Conservation (phyloP, 2,329 filamentous ascomycete species). For the Fusarium sp. region DNA sequence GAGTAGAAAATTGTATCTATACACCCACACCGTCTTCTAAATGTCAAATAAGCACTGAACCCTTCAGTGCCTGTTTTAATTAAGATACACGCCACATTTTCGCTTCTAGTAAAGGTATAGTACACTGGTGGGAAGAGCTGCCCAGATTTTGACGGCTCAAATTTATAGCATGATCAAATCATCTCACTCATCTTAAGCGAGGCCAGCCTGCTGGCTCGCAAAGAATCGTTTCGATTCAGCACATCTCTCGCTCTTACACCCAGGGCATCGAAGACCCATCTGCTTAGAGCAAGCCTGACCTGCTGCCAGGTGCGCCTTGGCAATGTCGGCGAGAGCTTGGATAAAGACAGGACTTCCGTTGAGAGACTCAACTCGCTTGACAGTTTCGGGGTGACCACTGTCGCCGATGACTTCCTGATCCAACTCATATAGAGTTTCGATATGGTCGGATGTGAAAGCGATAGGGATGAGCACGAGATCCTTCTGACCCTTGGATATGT, state of each 20-base stretch:
- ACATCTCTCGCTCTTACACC: conserved; percentile 90
- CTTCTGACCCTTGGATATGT: conserved; percentile 89
- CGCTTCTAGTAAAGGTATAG: conserved; percentile 21
- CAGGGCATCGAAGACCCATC: conserved; percentile 91
- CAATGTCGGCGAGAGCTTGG: conserved; percentile 86
- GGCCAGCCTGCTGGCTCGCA: conserved; percentile 52
- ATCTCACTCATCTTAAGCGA: conserved; percentile 13
- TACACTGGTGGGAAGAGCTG: conserved; percentile 17
- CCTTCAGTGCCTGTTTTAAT: conserved; percentile 23
- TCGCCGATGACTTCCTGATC: conserved; percentile 96
- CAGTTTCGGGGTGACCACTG: conserved; percentile 77
- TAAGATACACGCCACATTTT: conserved; percentile 6
- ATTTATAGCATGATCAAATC: background rate
- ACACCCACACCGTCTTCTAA: background rate
- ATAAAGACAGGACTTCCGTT: conserved; percentile 95
- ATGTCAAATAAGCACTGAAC: background rate
- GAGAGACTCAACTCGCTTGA: conserved; percentile 91
- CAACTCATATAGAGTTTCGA: conserved; percentile 94
- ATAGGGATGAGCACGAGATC: conserved; percentile 93
- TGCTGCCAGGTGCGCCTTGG: conserved; percentile 78
- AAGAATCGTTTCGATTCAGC: conserved; percentile 79
- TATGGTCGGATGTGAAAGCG: conserved; percentile 98
- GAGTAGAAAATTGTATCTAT: conserved; percentile 16
- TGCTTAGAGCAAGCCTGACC: conserved; percentile 78
- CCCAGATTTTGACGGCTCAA: background rate